Base-by-base conservation (phyloP, 306 rosid species). In the Cicer yamashitae region DNA sequence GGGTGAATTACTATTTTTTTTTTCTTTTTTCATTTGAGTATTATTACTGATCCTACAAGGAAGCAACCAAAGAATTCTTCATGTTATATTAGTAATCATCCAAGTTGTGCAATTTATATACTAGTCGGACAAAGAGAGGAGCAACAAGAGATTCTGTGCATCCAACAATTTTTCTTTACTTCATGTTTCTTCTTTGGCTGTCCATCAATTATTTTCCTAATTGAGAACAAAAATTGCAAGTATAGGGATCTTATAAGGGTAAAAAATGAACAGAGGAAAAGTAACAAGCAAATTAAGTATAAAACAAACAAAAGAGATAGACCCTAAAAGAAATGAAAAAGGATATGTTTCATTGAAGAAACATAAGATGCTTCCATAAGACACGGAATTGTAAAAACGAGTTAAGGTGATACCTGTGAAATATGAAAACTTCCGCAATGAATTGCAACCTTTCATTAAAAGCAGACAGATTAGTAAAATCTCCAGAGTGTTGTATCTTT, bases 391-490 rank as follows among this genome's bases (percentile, higher is more conserved):
- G 64, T 66, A 65, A 58, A 77, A 65, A 44, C 51, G 66, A 66
- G 70, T 67, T 72, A 58, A 51, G 50, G 10, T 12, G 15, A 50
- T 88, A 96, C 99, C 99, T 96, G 89, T 96, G 98, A 82, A 89
- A 96, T 80, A 92, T 90, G 90, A 96, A 96, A 81, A 96, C 97
- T 89, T 96, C 98, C 51, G 99, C 97, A 62, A 96, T 88, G 84
- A 92, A 96, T 67, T 96, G 97, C 87, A 96, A 81, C 82, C 98
- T 87, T 82, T 89, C 93, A 81, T 90, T 89, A 81, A 92, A 96
- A 80, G 92, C 89, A 77, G 97, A 87, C 50, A 96, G 82, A 85
- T 92, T 82, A 41, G 91, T 86, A 76, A 92, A 96, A 78, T 92
- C 85, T 72, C 96, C 99, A 77, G 91, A 75, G 41, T 57, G 70